Base-by-base conservation (phyloP, 495 filamentous ascomycete genomes). In the Daldinia vernicosa region DNA sequence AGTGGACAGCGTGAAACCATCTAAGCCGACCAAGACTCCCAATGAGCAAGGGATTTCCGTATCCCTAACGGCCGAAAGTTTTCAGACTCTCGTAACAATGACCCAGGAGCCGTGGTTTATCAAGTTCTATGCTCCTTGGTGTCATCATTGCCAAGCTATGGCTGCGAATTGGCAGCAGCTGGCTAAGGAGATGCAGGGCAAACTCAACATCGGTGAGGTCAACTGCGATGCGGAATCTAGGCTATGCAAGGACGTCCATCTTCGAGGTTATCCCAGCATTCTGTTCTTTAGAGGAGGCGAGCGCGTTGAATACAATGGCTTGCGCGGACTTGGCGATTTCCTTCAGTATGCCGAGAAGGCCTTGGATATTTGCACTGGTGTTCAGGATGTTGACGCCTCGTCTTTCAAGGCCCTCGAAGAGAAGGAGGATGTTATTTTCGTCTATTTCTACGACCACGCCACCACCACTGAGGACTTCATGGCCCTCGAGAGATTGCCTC, bases 61-160 rank as follows among this genome's bases (percentile, higher is more conserved):
- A 12, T 81, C 90, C 9, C 87, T 99, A 19, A 91, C 89, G 19
- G 89, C 92, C 24, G 95, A 98, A 76, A 91, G 82, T 67, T 99
- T 99, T 83, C 90, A 95, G 77, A 90, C 87, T 58, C 81, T 89
- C 30, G 94, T 99, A 26, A 97, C 93, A 4, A 91, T 89, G 75
- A 92, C 94, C 0, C 89, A 91, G 50, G 94, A 98, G 51, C 91
- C 94, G 15, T 99, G 95, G 95, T 97, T 99, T 74, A 89, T 99
- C 80, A 98, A 99, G 77, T 98, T 99, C 78, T 98, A 97, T 78
- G 94, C 92, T 27, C 95, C 95, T 1, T 98, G 95, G 95, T 99
- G 95, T 77, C 87, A 88, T 63, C 95, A 99, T 79, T 99, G 95
- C 78, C 91, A 97, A 77, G 92, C 92, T 17, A 87, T 99, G 84